Percentiles rank a stretch among this genome's conserved stretches.
phyloP scores from a whole-genome alignment of 805 yeast species.

The Hemisphaericaspora nanyangensis region DNA sequence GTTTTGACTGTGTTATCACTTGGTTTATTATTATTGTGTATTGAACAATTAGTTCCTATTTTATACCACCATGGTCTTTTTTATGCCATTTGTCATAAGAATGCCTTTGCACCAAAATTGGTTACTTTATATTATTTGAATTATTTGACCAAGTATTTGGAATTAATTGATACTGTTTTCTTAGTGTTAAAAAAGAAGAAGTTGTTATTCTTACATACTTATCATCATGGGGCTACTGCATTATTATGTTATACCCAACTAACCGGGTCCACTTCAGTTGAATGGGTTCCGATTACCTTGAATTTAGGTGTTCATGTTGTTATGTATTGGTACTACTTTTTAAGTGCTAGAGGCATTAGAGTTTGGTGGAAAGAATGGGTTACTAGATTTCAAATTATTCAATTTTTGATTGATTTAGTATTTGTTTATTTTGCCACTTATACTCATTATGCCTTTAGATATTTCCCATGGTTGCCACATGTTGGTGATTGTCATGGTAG shows the following conservation, averaged over 20 bases:
- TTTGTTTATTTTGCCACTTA: constrained; percentile 94
- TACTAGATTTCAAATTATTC: constrained; percentile 91
- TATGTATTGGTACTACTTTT: constrained; percentile 97
- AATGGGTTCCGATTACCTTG: constrained; percentile 90
- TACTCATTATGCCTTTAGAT: constrained; percentile 76
- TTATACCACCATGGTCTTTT: constrained; percentile 70
- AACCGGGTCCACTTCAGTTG: constrained; percentile 83
- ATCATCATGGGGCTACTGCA: constrained; percentile 98
- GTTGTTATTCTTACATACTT: constrained; percentile 87
- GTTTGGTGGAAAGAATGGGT: constrained; percentile 99
- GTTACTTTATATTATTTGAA: constrained; percentile 86
- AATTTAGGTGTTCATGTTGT: constrained; percentile 91
- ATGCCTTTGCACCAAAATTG: constrained; percentile 80
- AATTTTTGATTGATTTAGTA: constrained; percentile 81
- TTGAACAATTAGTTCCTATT: constrained; percentile 86
- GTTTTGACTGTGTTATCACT: constrained; percentile 67
- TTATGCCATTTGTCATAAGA: constrained; percentile 74
- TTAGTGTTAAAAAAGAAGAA: constrained; percentile 89
- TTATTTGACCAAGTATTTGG: constrained; percentile 84
- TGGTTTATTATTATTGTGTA: constrained; percentile 58
- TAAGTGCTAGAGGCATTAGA: constrained; percentile 86
- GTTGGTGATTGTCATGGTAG: constrained; percentile 83
- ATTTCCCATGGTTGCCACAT: constrained; percentile 65
- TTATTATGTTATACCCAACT: constrained; percentile 89
- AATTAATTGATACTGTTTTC: constrained; percentile 87